Base-by-base conservation (phyloP, 2,329 filamentous ascomycete species). In the Pleomassaria siparia region DNA sequence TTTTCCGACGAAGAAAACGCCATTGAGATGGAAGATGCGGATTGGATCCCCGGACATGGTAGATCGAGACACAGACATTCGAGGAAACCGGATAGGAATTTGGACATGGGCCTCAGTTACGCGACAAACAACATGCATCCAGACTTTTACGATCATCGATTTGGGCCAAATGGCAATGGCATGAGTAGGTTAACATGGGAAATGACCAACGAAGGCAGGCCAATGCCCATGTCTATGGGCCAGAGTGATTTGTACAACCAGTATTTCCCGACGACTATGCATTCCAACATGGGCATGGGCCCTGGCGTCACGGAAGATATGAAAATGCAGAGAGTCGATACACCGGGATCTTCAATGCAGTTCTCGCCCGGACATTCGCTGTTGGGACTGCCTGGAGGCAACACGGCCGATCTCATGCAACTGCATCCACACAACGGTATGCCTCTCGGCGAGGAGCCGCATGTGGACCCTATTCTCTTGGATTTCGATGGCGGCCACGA, bases 171-270 rank as follows among this genome's bases (percentile, higher is more conserved):
- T 36, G 51, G 58, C 2, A 54, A 53, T 35, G 59, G 58, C n/a
- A 73, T 75, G 42, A 71, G 70, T 37, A 71, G 67, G 51, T 78
- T 77, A 2, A 73, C 75, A 1, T 84, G 80, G 72, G 74, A 80
- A 41, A 71, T 73, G 41, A 74, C 69, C 30, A 80, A 81, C 56
- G 78, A 80, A 32, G 76, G 77, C 20, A 72, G 73, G 46, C 72
- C 74, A 3, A 60, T 76, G 44, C 76, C 78, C 16, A 64, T 72
- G 49, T 73, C 74, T 25, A 75, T 79, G 55, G 69, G 69, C 15
- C 68, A 73, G 30, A 66, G 65, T 15, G 72, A 76, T 33, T 57
- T 73, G 40, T 73, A 73, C 46, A 73, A 74, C 25, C 76, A 80
- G 37, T 82, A 80, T 60, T 78, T 79, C 54, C 76, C 81, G 47